Evolutionary conservation across 495 filamentous ascomycete genomes (phyloP).

Genomic region (Tuber microsphaerosporum): DNA sequence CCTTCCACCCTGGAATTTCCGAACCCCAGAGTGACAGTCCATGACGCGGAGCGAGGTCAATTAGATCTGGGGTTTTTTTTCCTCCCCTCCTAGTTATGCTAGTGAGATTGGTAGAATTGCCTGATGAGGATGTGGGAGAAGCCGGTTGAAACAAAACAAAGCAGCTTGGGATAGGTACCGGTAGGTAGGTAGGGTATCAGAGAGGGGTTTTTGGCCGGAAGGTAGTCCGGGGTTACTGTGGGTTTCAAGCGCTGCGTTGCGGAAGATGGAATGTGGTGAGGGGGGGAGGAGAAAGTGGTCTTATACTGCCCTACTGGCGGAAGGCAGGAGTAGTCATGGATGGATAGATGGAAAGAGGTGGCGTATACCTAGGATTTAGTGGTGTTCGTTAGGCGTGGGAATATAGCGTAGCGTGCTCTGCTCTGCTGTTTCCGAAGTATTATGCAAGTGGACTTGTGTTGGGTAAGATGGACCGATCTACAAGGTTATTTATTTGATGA

Average conservation of each 20-base stretch:
- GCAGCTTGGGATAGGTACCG: not conserved
- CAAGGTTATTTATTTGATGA: not conserved
- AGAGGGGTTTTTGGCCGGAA: not conserved
- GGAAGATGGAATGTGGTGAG: not conserved
- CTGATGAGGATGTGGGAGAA: not conserved
- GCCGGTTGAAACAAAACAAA: not conserved
- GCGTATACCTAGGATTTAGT: not conserved
- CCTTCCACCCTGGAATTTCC: not conserved
- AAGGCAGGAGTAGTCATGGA: not conserved
- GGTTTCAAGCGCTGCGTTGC: not conserved
- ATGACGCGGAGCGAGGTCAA: not conserved
- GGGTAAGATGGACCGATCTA: not conserved
- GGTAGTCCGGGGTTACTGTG: not conserved
- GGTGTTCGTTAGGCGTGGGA: not conserved
- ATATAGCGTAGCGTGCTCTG: no score
- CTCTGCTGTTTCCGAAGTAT: not conserved
- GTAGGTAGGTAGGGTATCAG: not conserved
- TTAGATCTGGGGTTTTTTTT: not conserved
- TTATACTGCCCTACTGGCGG: not conserved
- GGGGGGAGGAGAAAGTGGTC: not conserved
- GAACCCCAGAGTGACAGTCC: not conserved
- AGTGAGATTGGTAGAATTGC: not conserved
- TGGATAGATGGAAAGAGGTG: not conserved
- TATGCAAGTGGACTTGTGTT: not conserved
- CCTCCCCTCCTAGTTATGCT: not conserved